phyloP scores from a whole-genome alignment of 106 monocot genomes.

The Acorus calamus region DNA sequence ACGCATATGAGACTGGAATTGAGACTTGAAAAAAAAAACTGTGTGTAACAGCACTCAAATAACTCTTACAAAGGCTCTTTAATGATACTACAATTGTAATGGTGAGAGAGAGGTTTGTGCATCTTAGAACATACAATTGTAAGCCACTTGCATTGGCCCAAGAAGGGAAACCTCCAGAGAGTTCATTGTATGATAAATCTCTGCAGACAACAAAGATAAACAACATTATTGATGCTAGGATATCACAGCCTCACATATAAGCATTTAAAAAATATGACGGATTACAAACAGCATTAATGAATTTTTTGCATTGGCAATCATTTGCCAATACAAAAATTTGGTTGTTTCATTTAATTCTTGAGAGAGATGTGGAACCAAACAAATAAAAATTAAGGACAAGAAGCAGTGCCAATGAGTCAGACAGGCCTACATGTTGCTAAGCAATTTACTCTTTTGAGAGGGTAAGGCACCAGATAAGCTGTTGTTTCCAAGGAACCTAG shows the following conservation, averaged over 20 bases:
- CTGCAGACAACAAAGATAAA: neutral
- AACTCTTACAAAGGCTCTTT: neutral
- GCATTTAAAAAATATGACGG: neutral
- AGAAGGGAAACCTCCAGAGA: constrained; percentile 4
- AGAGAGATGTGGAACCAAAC: neutral
- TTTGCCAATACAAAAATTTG: no score
- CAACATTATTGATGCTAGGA: neutral
- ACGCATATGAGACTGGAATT: no score
- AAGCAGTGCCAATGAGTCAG: neutral
- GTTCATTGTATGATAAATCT: constrained; percentile 5
- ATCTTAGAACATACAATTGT: constrained; percentile 47
- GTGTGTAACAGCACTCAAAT: no score
- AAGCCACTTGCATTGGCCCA: constrained; percentile 17
- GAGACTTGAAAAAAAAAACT: no score
- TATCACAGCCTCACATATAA: neutral
- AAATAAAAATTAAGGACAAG: neutral
- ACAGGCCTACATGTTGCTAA: constrained; percentile 2
- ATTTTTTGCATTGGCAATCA: no score
- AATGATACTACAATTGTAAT: neutral
- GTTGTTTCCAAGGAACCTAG: constrained; percentile 20
- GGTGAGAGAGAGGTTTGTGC: neutral
- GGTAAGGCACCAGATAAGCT: constrained; percentile 8
- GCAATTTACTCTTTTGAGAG: neutral
- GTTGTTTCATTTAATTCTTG: no score
- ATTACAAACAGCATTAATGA: neutral